Percentiles rank a stretch among this genome's conserved stretches.
Evolutionary conservation across 2,329 filamentous ascomycete genomes (phyloP).

Genomic region (Cercospora nicotianae): DNA sequence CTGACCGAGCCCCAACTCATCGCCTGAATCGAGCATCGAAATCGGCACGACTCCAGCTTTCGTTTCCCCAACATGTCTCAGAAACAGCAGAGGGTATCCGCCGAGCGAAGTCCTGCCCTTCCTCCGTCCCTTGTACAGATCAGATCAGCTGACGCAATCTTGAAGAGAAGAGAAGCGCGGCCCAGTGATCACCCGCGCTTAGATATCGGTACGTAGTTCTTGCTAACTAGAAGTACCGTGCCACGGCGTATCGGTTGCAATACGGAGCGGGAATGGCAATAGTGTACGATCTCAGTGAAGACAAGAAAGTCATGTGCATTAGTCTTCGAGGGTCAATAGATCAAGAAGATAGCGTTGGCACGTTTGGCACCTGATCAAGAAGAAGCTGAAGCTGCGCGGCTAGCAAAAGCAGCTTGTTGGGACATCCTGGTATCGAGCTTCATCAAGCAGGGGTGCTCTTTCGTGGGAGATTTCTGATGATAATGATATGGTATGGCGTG

Average conservation of each 20-base stretch:
- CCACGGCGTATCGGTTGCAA: neutral
- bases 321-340: neutral
- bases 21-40: neutral
- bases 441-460: neutral
- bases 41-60: neutral
- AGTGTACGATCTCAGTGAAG: neutral
- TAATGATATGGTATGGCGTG: neutral
- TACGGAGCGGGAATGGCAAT: neutral
- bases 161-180: neutral
- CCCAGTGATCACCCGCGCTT: neutral
- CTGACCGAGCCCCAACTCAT: neutral
- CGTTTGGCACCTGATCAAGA: neutral
- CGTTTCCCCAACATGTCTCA: neutral
- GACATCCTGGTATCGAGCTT: neutral
- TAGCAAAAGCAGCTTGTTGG: neutral
- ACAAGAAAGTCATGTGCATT: neutral
- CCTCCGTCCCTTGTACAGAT: neutral
- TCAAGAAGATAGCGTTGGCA: neutral
- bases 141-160: neutral
- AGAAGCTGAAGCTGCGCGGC: neutral
- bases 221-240: neutral
- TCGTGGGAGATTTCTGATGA: neutral
- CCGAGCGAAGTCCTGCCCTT: neutral
- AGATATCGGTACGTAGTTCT: neutral
- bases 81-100: neutral